These are phyloP conservation scores for Aspergillus proliferans DNA, from an alignment of 2,329 filamentous ascomycete species.

Conservation along the genomic window DNA sequence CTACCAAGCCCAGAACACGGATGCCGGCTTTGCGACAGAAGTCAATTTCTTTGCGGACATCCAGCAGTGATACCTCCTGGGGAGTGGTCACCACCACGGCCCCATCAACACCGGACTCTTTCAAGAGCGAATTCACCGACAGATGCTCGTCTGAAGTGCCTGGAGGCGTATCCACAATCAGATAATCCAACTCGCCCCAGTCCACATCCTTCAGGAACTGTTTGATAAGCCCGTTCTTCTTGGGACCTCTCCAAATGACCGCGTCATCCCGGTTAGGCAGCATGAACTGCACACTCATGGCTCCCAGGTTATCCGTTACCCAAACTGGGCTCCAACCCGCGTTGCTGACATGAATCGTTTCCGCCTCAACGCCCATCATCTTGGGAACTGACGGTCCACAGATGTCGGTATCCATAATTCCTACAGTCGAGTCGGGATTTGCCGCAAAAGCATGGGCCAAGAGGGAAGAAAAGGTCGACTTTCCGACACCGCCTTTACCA, in stretches of 20 bases:
- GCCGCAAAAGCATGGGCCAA: constrained; percentile 83
- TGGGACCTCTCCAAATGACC: constrained; percentile 93
- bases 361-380: constrained; percentile 95
- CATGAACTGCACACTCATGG: constrained; percentile 99
- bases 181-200: constrained; percentile 90
- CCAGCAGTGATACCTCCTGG: constrained; percentile 84
- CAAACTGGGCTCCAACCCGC: constrained; percentile 93
- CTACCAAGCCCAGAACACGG: constrained; percentile 76
- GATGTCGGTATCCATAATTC: constrained; percentile 97
- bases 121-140: constrained; percentile 84
- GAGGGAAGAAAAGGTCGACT: constrained; percentile 86
- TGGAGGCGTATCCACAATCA: constrained; percentile 91
- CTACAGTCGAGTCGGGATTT: constrained; percentile 71
- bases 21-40: constrained; percentile 96
- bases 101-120: constrained; percentile 85
- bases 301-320: constrained; percentile 86
- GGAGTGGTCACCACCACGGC: constrained; percentile 91
- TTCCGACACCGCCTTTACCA: constrained; percentile 94
- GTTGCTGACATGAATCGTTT: constrained; percentile 86
- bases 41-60: constrained; percentile 95
- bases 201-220: constrained; percentile 96
- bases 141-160: constrained; percentile 95
- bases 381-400: constrained; percentile 94
- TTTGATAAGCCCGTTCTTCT: constrained; percentile 98
- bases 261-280: constrained; percentile 88